Base-by-base conservation (phyloP, 345 rosid species). In the Salix dunnii region DNA sequence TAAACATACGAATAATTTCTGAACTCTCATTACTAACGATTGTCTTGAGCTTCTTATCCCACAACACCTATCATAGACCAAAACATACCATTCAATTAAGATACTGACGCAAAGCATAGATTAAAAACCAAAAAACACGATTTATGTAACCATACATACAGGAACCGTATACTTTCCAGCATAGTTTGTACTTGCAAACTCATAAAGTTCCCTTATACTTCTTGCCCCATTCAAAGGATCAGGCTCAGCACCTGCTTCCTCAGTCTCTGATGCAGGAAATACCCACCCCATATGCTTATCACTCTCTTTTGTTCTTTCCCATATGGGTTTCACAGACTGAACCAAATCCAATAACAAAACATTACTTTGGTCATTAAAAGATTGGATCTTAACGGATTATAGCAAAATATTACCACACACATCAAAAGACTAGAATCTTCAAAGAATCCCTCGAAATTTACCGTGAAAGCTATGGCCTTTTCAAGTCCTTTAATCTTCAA, bases 251-350 rank as follows among this genome's bases (percentile, higher is more conserved):
- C 90, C 99, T 16, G 82, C 85, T 70, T 91, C 93, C 83, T 94
- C 96, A 0, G 87, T 76, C 25, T 81, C 77, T 14, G 89, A 82
- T 53, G 83, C 74, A 21, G 95, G 90, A 70, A 95, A 95, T 42
- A 95, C 88, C 97, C 99, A 95, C 75, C 99, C 96, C 89, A 87
- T 90, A 80, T 92, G 97, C 72, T 91, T 94, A 81, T 92, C 98
- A 1, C 68, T 84, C 42, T 90, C 95, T 75, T 90, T 92, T 14
- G 98, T 94, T 87, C 87, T 89, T 81, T 83, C 97, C 99, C 99
- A 95, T 74, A 85, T 88, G 27, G 97, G 94, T 68, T 91, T 88
- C 40, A 89, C 93, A 12, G 99, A 90, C 97, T 92, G 78, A 73
- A 33, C 43, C 77, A 18, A 25, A 71, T 21, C 74, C 61, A 77